Conservation (phyloP, 352 stramenopile genomes). For the Phytophthora cryptogea region DNA sequence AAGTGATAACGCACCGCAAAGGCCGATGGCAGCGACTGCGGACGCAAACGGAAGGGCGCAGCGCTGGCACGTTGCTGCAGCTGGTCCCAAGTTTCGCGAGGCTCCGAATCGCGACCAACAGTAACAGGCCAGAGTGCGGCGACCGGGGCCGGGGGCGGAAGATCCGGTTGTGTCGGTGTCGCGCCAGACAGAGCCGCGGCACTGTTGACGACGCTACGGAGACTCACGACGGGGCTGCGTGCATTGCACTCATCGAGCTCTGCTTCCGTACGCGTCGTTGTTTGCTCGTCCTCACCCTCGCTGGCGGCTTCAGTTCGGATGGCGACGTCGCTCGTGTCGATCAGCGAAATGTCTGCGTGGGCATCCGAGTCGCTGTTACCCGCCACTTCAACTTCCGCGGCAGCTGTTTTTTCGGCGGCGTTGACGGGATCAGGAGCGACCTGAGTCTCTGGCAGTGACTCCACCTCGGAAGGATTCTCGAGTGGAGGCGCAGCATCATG, state of each 20-base stretch:
- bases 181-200: conserved; percentile 19
- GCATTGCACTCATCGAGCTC: conserved; percentile 2
- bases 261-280: conserved; percentile 4
- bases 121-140: conserved; percentile 6
- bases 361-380: conserved; percentile 2
- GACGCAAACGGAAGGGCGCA: conserved; percentile 51
- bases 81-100: conserved; percentile 64
- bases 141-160: conserved; percentile 30
- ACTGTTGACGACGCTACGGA: conserved; percentile 9
- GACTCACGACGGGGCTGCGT: background rate
- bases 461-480: background rate
- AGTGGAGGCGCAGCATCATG: background rate
- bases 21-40: conserved; percentile 56
- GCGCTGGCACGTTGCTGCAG: conserved; percentile 58
- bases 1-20: conserved; percentile 27
- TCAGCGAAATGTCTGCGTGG: conserved; percentile 23
- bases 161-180: conserved; percentile 23
- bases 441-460: background rate
- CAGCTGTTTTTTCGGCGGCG: conserved; percentile 22
- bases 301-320: background rate
- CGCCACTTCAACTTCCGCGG: conserved; percentile 23
- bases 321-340: conserved; percentile 5
- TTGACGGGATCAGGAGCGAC: conserved; percentile 1
- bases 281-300: conserved; percentile 2
- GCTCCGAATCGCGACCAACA: conserved; percentile 23